Base-by-base conservation (phyloP, 2,329 filamentous ascomycete species). In the Ophiocordyceps camponoti-leonardi region DNA sequence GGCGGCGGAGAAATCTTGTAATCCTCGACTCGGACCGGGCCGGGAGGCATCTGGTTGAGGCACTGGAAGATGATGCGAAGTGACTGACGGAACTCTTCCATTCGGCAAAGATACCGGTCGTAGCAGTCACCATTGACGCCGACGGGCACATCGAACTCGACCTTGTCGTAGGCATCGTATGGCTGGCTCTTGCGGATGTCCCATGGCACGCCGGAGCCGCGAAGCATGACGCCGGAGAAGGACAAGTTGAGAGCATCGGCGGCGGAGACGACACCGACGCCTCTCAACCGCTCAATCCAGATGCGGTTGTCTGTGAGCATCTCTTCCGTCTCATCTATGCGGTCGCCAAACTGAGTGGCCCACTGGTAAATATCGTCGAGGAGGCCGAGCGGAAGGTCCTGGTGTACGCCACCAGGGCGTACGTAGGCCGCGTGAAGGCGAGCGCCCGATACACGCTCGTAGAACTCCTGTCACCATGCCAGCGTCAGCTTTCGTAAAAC, bases 341-440 rank as follows among this genome's bases (percentile, higher is more conserved):
- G 87, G 71, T 98, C 92, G 58, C 87, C 85, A 58, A 98, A 98
- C 66, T 98, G 92, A 48, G 92, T 98, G 16, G 92, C 92, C 92
- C 92, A 98, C 68, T 96, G 90, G 71, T 98, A 96, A 59, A 98
- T 98, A 61, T 98, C 92, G 62, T 98, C 93, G 44, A 98, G 79
- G 42, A 98, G 80, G 53, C 92, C 92, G 49, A 94, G 60, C 28
- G 92, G 92, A 42, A 98, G 75, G 69, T 98, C 92, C 67, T 96
- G 88, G 58, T 87, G 86, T 46, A 98, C 92, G 67, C 92, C 92
- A 58, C 92, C 92, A 43, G 92, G 92, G 56, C 92, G 86, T 57
- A 98, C 83, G 63, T 98, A 98, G 57, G 92, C 92, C 49, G 92
- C 85, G 69, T 98, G 92, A 45, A 98, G 79, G 72, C 92, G 92